phyloP scores from a whole-genome alignment of 208 protist genomes.

The Trypanosoma rangeli region DNA sequence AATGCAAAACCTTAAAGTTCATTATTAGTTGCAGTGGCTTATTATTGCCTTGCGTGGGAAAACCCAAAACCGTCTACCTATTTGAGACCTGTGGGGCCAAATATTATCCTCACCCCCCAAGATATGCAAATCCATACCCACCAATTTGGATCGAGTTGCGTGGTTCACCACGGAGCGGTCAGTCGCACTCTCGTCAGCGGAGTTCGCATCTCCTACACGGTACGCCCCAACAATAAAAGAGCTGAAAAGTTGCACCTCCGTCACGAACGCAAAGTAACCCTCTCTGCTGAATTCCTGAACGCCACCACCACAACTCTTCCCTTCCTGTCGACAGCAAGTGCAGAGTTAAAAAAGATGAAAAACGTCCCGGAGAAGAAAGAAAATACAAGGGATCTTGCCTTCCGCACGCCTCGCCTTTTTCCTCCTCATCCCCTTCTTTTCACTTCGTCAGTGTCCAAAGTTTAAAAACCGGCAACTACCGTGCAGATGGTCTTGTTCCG shows the following conservation, averaged over 20 bases:
- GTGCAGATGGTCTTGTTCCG: background rate
- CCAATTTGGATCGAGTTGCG: conserved; percentile 41
- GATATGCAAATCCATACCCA: conserved; percentile 41
- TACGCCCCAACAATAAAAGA: conserved; percentile 29
- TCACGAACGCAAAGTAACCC: background rate
- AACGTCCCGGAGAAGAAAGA: background rate
- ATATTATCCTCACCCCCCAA: conserved; percentile 39
- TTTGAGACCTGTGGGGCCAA: conserved; percentile 43
- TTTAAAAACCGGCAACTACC: background rate
- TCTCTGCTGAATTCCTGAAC: background rate
- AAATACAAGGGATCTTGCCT: background rate
- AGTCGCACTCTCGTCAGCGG: conserved; percentile 37
- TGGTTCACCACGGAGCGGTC: conserved; percentile 52
- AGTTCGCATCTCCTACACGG: conserved; percentile 31
- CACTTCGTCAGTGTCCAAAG: background rate
- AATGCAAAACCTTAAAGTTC: conserved; percentile 23
- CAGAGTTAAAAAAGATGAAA: background rate
- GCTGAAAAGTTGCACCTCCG: background rate
- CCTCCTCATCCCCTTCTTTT: background rate
- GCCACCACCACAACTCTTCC: background rate
- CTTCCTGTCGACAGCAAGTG: background rate
- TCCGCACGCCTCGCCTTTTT: background rate
- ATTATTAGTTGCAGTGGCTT: conserved; percentile 76
- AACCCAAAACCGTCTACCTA: conserved; percentile 40
- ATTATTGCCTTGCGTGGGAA: conserved; percentile 74